phyloP scores from a whole-genome alignment of 2,329 filamentous ascomycete genomes.

The Talaromyces islandicus region DNA sequence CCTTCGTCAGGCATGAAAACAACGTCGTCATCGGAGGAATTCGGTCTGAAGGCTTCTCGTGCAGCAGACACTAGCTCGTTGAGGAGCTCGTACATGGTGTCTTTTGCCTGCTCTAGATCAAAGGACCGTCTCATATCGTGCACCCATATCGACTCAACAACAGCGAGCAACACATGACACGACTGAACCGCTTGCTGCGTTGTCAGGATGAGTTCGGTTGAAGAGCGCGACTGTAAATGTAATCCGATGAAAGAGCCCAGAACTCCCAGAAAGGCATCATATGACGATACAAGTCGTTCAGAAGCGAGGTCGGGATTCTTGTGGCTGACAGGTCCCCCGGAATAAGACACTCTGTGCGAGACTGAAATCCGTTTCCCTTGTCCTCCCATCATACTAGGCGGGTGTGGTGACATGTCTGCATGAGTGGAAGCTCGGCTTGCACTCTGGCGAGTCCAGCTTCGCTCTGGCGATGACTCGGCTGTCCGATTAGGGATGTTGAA shows the following conservation, averaged over 20 bases:
- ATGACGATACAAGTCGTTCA: slow-evolving; percentile 69
- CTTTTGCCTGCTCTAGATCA: slow-evolving; percentile 62
- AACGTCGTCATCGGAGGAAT: slow-evolving; percentile 65
- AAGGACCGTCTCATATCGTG: slow-evolving; percentile 66
- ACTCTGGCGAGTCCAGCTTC: slow-evolving; percentile 25
- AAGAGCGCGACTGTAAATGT: slow-evolving; percentile 86
- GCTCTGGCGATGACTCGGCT: slow-evolving; percentile 19
- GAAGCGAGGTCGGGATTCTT: slow-evolving; percentile 72
- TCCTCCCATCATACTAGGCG: slow-evolving; percentile 26
- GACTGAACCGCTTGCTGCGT: slow-evolving; percentile 79
- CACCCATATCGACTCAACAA: slow-evolving; percentile 76
- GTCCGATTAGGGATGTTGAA: slow-evolving; percentile 21
- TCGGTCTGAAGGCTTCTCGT: slow-evolving; percentile 67
- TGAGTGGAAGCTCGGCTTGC: slow-evolving; percentile 23
- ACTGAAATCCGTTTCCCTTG: slow-evolving; percentile 45
- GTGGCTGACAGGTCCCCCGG: slow-evolving; percentile 57
- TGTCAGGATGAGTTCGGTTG: slow-evolving; percentile 72
- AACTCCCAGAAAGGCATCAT: slow-evolving; percentile 84
- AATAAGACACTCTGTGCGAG: slow-evolving; percentile 71
- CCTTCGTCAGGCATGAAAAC: slow-evolving; percentile 77
- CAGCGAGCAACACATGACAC: slow-evolving; percentile 69
- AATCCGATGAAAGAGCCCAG: slow-evolving; percentile 91
- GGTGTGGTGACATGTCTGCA: slow-evolving; percentile 17
- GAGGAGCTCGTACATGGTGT: slow-evolving; percentile 73
- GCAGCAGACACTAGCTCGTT: slow-evolving; percentile 75